phyloP scores from a whole-genome alignment of 305 asterid genomes.

The Fraxinus sp. region DNA sequence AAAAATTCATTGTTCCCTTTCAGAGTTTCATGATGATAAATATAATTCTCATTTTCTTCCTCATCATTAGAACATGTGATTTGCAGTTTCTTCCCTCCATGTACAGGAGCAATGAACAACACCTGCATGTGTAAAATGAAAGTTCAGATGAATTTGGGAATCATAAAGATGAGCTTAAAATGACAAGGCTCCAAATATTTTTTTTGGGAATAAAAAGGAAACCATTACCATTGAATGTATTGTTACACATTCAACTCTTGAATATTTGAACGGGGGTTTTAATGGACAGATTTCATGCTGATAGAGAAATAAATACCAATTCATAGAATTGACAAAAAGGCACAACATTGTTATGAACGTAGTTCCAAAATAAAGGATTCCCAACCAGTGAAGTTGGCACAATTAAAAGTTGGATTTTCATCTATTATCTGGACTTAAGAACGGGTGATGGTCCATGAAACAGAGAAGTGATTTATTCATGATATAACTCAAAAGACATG shows the following conservation, averaged over 20 bases:
- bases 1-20: constrained; percentile 38
- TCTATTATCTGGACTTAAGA: not conserved
- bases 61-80: constrained; percentile 46
- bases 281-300: not conserved
- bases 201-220: not conserved
- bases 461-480: not conserved
- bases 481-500: not conserved
- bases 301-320: not conserved
- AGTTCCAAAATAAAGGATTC: not conserved
- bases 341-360: not conserved
- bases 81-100: constrained; percentile 64
- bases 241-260: not conserved
- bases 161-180: not conserved
- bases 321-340: not conserved
- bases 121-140: constrained; percentile 47
- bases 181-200: not conserved
- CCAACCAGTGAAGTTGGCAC: not conserved
- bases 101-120: constrained; percentile 76
- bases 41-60: constrained; percentile 35
- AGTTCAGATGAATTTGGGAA: constrained; percentile 8
- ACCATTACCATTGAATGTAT: not conserved
- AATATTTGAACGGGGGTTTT: not conserved
- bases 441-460: not conserved
- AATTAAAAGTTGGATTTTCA: not conserved
- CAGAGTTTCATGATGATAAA: constrained; percentile 39